Percentiles rank a stretch among this genome's conserved stretches.
Conservation (phyloP, 768 basidiomycete species). For the Gymnopilus junonius region DNA sequence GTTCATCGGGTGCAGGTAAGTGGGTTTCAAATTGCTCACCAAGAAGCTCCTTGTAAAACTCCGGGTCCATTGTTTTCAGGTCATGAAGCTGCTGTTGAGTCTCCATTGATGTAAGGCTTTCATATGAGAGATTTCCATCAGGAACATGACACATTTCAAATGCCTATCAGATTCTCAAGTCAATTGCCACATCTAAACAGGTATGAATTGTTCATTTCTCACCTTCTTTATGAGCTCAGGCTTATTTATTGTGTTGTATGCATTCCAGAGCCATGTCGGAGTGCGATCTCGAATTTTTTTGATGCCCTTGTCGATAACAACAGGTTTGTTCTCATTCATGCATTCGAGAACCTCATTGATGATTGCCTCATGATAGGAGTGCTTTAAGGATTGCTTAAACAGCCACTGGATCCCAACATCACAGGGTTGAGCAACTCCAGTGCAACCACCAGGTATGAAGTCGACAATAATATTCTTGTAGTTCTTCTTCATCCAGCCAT, state of each 20-base stretch:
- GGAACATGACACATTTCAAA: slow-evolving; percentile 27
- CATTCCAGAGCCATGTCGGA: slow-evolving; percentile 42
- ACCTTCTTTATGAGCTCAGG: slow-evolving; percentile 35
- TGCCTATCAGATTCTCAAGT: no score
- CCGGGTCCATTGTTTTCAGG: slow-evolving; percentile 14
- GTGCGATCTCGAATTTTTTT: no score
- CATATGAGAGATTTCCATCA: slow-evolving; percentile 32
- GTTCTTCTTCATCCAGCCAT: slow-evolving; percentile 32
- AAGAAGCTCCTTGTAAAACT: slow-evolving; percentile 20
- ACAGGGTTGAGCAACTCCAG: no score
- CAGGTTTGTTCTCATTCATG: no score
- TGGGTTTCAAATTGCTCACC: not conserved
- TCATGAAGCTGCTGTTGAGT: slow-evolving; percentile 18
- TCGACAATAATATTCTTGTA: slow-evolving; percentile 32
- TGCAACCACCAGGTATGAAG: slow-evolving; percentile 39
- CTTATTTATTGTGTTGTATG: slow-evolving; percentile 31
- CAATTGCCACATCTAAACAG: not conserved
- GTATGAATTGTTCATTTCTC: not conserved
- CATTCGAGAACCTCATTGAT: no score
- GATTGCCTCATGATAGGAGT: no score
- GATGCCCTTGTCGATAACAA: no score
- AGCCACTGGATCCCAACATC: no score
- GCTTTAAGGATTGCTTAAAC: no score
- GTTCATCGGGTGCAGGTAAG: not conserved
- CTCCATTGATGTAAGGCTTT: slow-evolving; percentile 22